A percentile compares a stretch with the other conserved stretches of the same genome.
phyloP scores from a whole-genome alignment of 2,329 filamentous ascomycete species.

The Colletotrichum truncatum region DNA sequence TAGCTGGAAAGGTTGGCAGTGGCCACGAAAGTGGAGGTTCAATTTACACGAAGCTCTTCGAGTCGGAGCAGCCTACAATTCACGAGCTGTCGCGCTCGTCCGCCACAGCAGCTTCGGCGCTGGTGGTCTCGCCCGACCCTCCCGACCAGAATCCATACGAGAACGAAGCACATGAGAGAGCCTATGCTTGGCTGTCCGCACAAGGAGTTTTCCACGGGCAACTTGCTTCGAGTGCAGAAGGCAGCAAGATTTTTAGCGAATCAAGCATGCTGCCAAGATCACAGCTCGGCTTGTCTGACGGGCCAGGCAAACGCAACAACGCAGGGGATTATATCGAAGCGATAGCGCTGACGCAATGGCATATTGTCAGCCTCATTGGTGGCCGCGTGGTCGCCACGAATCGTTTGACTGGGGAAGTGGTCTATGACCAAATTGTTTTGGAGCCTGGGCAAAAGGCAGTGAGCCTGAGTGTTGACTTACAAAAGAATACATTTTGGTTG shows the following conservation, averaged over 20 bases:
- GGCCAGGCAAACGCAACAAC: conserved; percentile 66
- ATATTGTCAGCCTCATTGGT: conserved; percentile 85
- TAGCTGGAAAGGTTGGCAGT: conserved; percentile 79
- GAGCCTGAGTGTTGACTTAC: conserved; percentile 87
- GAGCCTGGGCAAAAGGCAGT: conserved; percentile 81
- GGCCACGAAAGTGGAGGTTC: conserved; percentile 83
- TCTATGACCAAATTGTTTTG: conserved; percentile 89
- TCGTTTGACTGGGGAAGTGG: conserved; percentile 82
- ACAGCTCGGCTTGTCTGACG: conserved; percentile 58
- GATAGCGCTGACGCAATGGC: conserved; percentile 91
- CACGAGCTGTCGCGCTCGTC: conserved; percentile 76
- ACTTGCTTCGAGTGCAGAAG: conserved; percentile 72
- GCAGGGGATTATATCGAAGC: conserved; percentile 79
- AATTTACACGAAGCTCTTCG: conserved; percentile 88
- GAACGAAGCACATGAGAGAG: conserved; percentile 70
- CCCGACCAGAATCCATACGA: conserved; percentile 64
- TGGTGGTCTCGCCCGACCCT: conserved; percentile 81
- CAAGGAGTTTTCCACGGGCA: conserved; percentile 91
- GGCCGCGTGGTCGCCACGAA: conserved; percentile 87
- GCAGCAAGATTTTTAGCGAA: conserved; percentile 79
- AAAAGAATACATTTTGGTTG: conserved; percentile 98
- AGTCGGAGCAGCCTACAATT: conserved; percentile 80
- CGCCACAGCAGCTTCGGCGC: conserved; percentile 66
- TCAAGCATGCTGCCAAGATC: conserved; percentile 81
- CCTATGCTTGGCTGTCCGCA: conserved; percentile 90